These are phyloP conservation scores for Purshia tridentata DNA, from an alignment of 306 rosid species.

Conservation along the genomic window DNA sequence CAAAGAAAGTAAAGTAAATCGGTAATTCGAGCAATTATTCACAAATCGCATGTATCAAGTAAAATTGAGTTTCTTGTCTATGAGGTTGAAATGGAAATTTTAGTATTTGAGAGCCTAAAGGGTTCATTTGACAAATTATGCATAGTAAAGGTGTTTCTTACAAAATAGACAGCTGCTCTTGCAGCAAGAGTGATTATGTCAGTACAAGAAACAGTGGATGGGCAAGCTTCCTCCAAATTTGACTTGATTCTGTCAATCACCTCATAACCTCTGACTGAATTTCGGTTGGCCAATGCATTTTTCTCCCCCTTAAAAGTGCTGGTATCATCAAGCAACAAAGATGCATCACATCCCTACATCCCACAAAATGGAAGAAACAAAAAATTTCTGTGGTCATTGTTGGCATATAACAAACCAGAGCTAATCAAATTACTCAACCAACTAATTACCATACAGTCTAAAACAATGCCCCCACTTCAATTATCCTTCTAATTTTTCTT, in stretches of 20 bases:
- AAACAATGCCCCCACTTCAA: too few relatives aligned
- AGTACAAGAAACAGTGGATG: slow-evolving; percentile 80
- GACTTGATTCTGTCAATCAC: slow-evolving; percentile 80
- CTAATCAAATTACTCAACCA: neutral
- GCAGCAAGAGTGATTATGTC: slow-evolving; percentile 77
- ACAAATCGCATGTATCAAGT: too few relatives aligned
- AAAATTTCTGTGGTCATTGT: neutral
- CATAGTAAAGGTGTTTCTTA: slow-evolving; percentile 30
- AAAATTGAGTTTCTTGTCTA: too few relatives aligned
- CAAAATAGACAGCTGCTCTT: slow-evolving; percentile 75
- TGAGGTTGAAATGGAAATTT: too few relatives aligned
- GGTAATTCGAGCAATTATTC: too few relatives aligned
- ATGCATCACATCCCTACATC: slow-evolving; percentile 81
- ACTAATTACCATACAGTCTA: neutral
- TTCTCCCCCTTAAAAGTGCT: slow-evolving; percentile 74
- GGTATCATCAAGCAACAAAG: slow-evolving; percentile 73
- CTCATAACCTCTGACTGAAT: slow-evolving; percentile 78
- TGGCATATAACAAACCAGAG: neutral
- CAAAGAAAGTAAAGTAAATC: too few relatives aligned
- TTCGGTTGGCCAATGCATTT: slow-evolving; percentile 57
- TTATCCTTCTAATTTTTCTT: too few relatives aligned
- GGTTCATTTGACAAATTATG: too few relatives aligned
- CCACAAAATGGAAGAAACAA: slow-evolving; percentile 1
- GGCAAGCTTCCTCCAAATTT: slow-evolving; percentile 68
- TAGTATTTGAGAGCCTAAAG: too few relatives aligned